Evolutionary conservation across 257 asterid species (phyloP).

Genomic region (Solanum pimpinellifolium): DNA sequence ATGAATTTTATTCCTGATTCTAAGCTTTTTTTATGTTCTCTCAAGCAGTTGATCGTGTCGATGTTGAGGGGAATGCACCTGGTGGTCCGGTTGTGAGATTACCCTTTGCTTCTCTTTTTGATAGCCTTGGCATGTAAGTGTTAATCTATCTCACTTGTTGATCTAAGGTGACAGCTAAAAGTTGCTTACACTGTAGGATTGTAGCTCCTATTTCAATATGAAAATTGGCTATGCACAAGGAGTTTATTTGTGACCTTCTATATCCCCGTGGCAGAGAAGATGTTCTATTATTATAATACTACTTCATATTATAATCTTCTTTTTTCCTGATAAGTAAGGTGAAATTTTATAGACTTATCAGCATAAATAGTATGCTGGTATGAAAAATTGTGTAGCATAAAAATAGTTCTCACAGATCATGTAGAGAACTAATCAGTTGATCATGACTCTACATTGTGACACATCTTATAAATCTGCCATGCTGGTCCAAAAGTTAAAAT

Average conservation of each 20-base stretch:
- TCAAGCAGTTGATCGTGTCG: constrained; percentile 74
- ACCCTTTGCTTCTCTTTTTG: constrained; percentile 93
- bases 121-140: constrained; percentile 82
- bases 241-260: neutral
- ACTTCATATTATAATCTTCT: neutral
- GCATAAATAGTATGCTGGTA: neutral
- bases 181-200: neutral
- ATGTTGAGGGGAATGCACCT: constrained; percentile 68
- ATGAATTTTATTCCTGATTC: constrained; percentile 4
- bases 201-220: neutral
- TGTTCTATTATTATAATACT: neutral
- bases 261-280: neutral
- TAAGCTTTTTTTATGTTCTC: constrained; percentile 9
- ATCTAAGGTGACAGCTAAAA: neutral
- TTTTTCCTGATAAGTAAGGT: neutral
- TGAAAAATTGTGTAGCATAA: neutral
- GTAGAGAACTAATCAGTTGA: neutral
- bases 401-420: neutral
- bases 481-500: neutral
- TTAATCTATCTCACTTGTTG: neutral
- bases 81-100: constrained; percentile 58
- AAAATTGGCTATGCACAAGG: neutral
- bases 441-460: neutral
- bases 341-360: neutral
- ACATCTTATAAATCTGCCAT: neutral